Conservation (phyloP, 2,329 filamentous ascomycete genomes). For the Diaporthe citrichinensis region DNA sequence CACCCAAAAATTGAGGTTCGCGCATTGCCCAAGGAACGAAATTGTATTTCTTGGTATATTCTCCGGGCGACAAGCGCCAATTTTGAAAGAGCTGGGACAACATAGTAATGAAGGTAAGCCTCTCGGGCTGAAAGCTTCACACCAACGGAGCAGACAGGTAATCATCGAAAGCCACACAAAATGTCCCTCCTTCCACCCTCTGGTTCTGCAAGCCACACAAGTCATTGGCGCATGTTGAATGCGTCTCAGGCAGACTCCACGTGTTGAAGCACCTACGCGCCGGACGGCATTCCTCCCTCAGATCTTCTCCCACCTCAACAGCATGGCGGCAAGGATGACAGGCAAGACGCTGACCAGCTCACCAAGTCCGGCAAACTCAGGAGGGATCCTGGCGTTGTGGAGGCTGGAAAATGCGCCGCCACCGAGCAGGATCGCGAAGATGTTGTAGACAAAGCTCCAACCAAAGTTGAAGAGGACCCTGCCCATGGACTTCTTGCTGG, state of each 20-base stretch:
- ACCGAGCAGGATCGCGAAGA: conserved; percentile 76
- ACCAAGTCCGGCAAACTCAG: conserved; percentile 76
- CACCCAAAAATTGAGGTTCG: background rate
- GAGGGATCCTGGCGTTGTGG: conserved; percentile 60
- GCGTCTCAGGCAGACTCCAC: background rate
- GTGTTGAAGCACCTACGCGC: background rate
- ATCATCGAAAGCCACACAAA: background rate
- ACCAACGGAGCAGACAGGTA: background rate
- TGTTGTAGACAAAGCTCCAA: conserved; percentile 80
- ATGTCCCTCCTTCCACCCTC: background rate
- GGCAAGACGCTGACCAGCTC: conserved; percentile 82
- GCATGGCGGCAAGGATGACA: conserved; percentile 71
- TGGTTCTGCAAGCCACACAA: background rate
- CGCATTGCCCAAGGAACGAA: background rate
- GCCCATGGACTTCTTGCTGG: conserved; percentile 60
- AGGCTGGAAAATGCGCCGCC: conserved; percentile 72
- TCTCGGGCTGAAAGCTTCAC: background rate
- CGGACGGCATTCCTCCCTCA: conserved; percentile 37
- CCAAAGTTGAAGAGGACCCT: conserved; percentile 77
- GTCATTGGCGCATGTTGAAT: conserved; percentile 20
- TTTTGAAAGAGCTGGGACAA: background rate
- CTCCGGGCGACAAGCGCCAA: background rate
- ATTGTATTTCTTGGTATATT: conserved; percentile 25
- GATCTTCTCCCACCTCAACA: conserved; percentile 58
- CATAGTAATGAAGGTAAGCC: background rate